Evolutionary conservation across 768 basidiomycete species (phyloP), one percentile per base, ranked within the genome.

Genomic region (Obba rivulosa): DNA sequence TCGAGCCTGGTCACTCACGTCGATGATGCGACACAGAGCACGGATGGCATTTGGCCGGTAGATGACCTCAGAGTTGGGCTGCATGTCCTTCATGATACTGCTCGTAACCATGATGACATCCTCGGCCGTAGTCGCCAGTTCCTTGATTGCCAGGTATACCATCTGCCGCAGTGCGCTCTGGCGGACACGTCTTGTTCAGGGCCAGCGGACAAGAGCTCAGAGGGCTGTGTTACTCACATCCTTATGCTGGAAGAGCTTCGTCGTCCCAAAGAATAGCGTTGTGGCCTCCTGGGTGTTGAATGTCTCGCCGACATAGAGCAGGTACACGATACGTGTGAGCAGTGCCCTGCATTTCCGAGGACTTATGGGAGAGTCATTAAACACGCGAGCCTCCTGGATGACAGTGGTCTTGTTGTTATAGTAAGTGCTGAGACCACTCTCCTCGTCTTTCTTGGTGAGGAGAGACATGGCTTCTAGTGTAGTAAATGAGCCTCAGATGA

Each of bases 81-180:
- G 96, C 92, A 98, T 99, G 63, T 99, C 96, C 74, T 98, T 98
- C 94, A 96, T 96, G 67, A 99, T 97, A 61, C 92, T 96, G 66
- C 86, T 90, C 9, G 96, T 99, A 53, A 97, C 94, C 92, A 99
- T 99, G 58, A 99, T 96, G 23, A 98, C 92, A 74, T 98, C 95
- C 67, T 99, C 93, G 14, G 96, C 92, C n/a, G 87, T 86, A 31
- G 80, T 83, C 23, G 93, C 87, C 10, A 99, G 78, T 68, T 99
- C 96, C 73, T 98, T 99, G 73, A 99, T 97, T 44, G 95, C 89
- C 51, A 99, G 78, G 72, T 99, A 99, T 21, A 99, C 94, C 73
- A 93, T 94, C 68, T 99, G 96, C 49, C 96, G 84, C 53, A 99
- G 75, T 9, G 94, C 94, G 60, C 85, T 86, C 94, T 97, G 68